Evolutionary conservation across 1,284 basidiomycete species (phyloP).

Genomic region (Cryptococcus sp.): DNA sequence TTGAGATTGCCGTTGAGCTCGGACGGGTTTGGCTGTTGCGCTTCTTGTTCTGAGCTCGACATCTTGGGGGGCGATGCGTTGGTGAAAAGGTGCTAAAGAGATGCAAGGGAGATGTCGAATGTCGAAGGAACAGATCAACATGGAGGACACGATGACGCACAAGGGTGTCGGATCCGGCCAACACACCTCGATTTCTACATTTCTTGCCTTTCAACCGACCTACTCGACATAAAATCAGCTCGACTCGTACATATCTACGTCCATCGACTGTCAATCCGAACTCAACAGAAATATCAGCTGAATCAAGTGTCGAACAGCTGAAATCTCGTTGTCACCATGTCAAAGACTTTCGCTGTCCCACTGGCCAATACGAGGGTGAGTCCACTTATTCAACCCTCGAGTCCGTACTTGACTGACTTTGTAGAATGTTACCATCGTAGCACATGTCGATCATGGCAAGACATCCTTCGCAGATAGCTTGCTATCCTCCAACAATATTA

Average conservation of each 20-base stretch:
- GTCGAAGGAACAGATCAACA: too few species aligned
- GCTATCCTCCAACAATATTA: conserved; percentile 95
- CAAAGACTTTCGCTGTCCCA: conserved; percentile 39
- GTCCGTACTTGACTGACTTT: not conserved
- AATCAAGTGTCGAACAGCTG: too few species aligned
- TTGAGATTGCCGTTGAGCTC: conserved; percentile 34
- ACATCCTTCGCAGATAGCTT: conserved; percentile 93
- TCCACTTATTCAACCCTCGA: not conserved
- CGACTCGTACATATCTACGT: too few species aligned
- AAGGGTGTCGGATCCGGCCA: too few species aligned
- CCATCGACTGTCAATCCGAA: too few species aligned
- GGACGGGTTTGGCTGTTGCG: conserved; percentile 19
- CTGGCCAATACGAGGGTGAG: conserved; percentile 42
- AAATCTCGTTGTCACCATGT: too few species aligned
- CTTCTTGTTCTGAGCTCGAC: not conserved
- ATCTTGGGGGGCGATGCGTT: conserved; percentile 1
- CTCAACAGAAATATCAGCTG: too few species aligned
- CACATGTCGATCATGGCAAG: conserved; percentile 66
- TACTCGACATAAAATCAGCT: not conserved
- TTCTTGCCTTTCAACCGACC: not conserved
- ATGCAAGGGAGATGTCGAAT: not conserved
- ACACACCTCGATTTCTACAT: too few species aligned
- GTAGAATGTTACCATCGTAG: conserved; percentile 47
- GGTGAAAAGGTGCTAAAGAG: not conserved
- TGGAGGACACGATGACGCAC: too few species aligned